Percentiles rank a stretch among this genome's conserved stretches.
These are phyloP conservation scores for Exophiala phaeomuriformis DNA, from an alignment of 2,329 filamentous ascomycete genomes.

Conservation along the genomic window DNA sequence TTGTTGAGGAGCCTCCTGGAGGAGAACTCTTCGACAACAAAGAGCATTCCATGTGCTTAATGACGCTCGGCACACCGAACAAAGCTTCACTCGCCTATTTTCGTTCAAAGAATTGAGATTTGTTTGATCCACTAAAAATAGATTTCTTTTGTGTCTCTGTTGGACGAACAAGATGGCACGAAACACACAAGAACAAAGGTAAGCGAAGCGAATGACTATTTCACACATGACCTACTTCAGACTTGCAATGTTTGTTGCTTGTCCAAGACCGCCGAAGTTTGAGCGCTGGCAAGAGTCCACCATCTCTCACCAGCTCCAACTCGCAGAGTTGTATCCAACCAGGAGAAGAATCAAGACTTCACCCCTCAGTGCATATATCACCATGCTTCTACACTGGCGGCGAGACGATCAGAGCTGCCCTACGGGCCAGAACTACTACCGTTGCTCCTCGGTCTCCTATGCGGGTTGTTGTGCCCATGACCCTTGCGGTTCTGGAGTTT, in stretches of 20 bases:
- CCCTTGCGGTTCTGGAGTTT: constrained; percentile 4
- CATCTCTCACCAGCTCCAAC: no score
- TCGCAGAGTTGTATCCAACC: no score
- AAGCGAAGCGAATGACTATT: not conserved
- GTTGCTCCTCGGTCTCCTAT: constrained; percentile 4
- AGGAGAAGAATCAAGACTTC: not conserved
- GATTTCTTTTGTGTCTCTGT: not conserved
- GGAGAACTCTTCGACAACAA: not conserved
- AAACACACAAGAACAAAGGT: not conserved
- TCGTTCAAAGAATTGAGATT: not conserved
- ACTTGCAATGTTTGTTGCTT: not conserved
- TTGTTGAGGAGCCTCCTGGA: not conserved
- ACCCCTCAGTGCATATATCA: not conserved
- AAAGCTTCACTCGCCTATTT: not conserved
- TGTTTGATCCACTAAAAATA: not conserved
- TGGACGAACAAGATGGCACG: not conserved
- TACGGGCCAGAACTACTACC: constrained; percentile 5
- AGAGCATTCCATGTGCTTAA: not conserved
- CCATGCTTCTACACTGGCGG: constrained; percentile 7
- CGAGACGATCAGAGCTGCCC: constrained; percentile 1
- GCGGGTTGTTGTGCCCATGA: constrained; percentile 7
- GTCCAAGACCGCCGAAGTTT: not conserved
- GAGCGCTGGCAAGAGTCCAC: not conserved
- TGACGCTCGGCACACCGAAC: not conserved
- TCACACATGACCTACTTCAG: not conserved